These are phyloP conservation scores for Biscogniauxia sp. DNA, from an alignment of 2,329 filamentous ascomycete genomes.

Conservation along the genomic window DNA sequence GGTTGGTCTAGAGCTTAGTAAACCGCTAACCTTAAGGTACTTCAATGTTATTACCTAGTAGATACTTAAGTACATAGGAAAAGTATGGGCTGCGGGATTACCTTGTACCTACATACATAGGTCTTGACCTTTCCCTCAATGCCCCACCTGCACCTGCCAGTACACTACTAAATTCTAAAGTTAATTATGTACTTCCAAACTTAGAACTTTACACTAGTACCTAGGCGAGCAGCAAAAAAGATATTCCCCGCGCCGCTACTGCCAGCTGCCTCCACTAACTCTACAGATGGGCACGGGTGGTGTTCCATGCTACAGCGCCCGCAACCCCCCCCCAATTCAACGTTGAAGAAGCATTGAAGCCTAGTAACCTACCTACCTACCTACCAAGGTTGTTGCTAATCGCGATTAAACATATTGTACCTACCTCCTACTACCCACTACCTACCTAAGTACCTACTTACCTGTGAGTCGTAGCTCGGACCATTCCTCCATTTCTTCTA, in stretches of 20 bases:
- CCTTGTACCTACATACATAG: background rate
- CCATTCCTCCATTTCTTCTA: slow-evolving; percentile 1
- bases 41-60: no score
- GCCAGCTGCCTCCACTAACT: background rate
- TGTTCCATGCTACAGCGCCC: no score
- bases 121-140: background rate
- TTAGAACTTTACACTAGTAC: no score
- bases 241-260: background rate
- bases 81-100: no score
- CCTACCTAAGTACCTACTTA: background rate
- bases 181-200: no score
- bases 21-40: background rate
- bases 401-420: background rate
- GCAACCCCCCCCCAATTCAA: no score
- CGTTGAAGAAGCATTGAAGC: background rate
- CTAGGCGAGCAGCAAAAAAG: background rate
- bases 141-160: no score
- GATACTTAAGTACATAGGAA: no score
- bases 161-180: no score
- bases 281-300: background rate
- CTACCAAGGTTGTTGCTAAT: background rate
- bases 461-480: background rate
- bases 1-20: background rate
- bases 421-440: background rate
- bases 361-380: background rate